Evolutionary conservation across 495 filamentous ascomycete species (phyloP), one percentile per base, ranked within the genome.

Genomic region (Amphirosellinia nigrospora): DNA sequence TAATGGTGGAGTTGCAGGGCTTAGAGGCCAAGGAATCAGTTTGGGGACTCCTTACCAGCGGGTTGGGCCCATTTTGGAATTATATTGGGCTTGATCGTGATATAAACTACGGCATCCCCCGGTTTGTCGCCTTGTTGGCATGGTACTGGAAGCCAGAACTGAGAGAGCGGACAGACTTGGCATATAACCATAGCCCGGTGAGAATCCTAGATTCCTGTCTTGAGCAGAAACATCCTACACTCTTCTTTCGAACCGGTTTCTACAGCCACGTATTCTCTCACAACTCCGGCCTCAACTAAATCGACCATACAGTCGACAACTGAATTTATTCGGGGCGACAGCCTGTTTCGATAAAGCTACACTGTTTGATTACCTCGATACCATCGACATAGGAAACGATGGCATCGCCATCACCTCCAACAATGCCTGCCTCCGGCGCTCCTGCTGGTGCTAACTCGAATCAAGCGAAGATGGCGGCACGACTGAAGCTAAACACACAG

Each of bases 401-500:
- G 41, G 56, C 30, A 4, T 53, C 23, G 30, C 53, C 32, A 38
- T 32, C 67, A 28, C 39, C 66, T 1, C 41, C 68, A 11, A 43
- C n/a, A 2, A 34, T 66, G 15, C 45, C 65, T 8, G n/a, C 28
- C 11, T 16, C 67, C n/a, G 15, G 8, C 5, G n/a, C 59, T 9
- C 4, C 21, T 15, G 70, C 32, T 1, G 36, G 66, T 10, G 46
- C 56, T 34, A 32, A 50, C 15, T 34, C 76, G 50, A 64, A 64
- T 13, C 60, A 66, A 4, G 72, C 71, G 28, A 77, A 69, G 55
- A 76, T 83, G 30, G 73, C 69, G 19, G 28, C 30, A 48, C 73
- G 80, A 41, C 78, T 78, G 70, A 61, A 68, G 32, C 56, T 75
- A 21, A 86, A 81, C 68, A 74, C 78, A 39, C 66, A 77, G 45